phyloP scores from a whole-genome alignment of 345 rosid species.

The Hypericum perforatum region DNA sequence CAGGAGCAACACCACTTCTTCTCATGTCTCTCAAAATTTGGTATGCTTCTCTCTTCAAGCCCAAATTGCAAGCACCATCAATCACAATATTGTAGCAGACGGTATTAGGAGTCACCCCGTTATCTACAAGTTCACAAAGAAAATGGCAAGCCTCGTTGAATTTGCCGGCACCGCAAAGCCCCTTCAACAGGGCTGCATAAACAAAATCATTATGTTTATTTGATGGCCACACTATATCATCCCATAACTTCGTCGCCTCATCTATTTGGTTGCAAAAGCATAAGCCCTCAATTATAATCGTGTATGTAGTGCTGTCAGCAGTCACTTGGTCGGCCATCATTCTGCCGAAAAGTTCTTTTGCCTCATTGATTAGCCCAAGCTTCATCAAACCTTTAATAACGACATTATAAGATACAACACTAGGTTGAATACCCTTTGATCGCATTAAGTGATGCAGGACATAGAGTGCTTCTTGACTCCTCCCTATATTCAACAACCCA shows the following conservation, averaged over 20 bases:
- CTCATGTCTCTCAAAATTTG: slow-evolving; percentile 64
- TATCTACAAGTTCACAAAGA: slow-evolving; percentile 62
- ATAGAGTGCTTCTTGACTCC: slow-evolving; percentile 48
- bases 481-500: slow-evolving; percentile 56
- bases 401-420: slow-evolving; percentile 66
- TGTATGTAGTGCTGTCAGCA: slow-evolving; percentile 41
- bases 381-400: slow-evolving; percentile 54
- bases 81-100: slow-evolving; percentile 67
- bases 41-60: slow-evolving; percentile 41
- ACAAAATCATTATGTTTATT: slow-evolving; percentile 56
- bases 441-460: slow-evolving; percentile 40
- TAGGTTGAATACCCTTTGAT: slow-evolving; percentile 37
- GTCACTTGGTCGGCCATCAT: slow-evolving; percentile 41
- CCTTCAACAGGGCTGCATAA: slow-evolving; percentile 72
- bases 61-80: slow-evolving; percentile 44
- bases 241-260: slow-evolving; percentile 67
- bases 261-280: slow-evolving; percentile 38
- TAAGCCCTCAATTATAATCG: slow-evolving; percentile 50
- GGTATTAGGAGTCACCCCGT: slow-evolving; percentile 54
- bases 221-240: slow-evolving; percentile 73
- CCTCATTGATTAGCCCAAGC: slow-evolving; percentile 37
- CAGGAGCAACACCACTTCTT: slow-evolving; percentile 57
- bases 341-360: slow-evolving; percentile 37
- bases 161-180: slow-evolving; percentile 45
- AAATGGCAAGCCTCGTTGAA: slow-evolving; percentile 66